phyloP scores from a whole-genome alignment of 192 early-diverging fungal species.

The Funneliformis mosseae region DNA sequence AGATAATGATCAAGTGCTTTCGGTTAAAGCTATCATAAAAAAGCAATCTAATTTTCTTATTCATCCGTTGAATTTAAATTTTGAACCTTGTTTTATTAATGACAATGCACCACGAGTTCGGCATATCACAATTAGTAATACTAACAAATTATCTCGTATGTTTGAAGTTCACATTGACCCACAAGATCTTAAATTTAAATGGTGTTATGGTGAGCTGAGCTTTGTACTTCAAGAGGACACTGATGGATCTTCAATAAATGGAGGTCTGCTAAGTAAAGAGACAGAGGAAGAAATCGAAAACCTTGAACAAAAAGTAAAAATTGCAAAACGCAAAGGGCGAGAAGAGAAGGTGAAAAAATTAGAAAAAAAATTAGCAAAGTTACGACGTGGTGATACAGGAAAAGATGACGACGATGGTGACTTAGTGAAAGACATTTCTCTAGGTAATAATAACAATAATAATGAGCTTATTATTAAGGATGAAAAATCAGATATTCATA shows the following conservation, averaged over 20 bases:
- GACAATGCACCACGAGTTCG: constrained; percentile 55
- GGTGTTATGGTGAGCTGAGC: constrained; percentile 57
- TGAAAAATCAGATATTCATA: constrained; percentile 36
- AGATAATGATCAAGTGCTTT: constrained; percentile 74
- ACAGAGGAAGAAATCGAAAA: constrained; percentile 95
- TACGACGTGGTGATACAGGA: constrained; percentile 45
- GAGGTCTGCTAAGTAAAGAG: constrained; percentile 57
- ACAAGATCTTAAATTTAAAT: constrained; percentile 64
- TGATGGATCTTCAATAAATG: constrained; percentile 48
- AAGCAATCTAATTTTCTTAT: constrained; percentile 89
- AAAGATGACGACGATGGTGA: constrained; percentile 24
- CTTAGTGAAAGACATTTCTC: background rate
- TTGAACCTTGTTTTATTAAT: constrained; percentile 70
- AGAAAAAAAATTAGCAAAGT: constrained; percentile 70
- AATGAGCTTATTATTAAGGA: constrained; percentile 23
- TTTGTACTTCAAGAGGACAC: constrained; percentile 67
- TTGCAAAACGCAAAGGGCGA: constrained; percentile 86
- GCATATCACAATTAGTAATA: constrained; percentile 79
- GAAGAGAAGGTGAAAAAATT: constrained; percentile 88
- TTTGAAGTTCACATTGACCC: constrained; percentile 80
- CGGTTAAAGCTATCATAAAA: constrained; percentile 88
- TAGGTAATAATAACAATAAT: background rate
- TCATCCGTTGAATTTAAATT: constrained; percentile 70
- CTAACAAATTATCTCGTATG: constrained; percentile 73
- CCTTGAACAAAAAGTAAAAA: constrained; percentile 97